phyloP scores from a whole-genome alignment of 2,329 filamentous ascomycete species.

The Ophiostoma perfectum region DNA sequence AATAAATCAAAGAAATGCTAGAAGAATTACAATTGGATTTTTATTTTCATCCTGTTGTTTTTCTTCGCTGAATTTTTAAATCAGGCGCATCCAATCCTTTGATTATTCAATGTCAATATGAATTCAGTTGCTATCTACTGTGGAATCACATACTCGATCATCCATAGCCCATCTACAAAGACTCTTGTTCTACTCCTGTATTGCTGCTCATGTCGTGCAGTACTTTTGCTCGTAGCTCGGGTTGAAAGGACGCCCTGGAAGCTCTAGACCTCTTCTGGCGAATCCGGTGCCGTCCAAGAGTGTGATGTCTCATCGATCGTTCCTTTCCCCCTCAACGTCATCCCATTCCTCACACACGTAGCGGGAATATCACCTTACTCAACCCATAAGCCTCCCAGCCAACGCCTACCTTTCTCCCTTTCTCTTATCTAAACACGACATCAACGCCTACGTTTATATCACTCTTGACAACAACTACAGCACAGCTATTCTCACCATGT shows the following conservation, averaged over 20 bases:
- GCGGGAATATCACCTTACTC: neutral
- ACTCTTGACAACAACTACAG: neutral
- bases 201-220: no score
- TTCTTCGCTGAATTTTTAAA: no score
- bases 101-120: no score
- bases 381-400: neutral
- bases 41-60: no score
- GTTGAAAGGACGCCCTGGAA: neutral
- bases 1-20: no score
- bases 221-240: neutral
- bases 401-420: neutral
- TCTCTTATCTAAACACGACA: neutral
- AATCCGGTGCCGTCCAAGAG: neutral
- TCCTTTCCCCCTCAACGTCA: neutral
- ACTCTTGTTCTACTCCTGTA: no score
- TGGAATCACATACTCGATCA: no score
- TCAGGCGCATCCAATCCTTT: no score
- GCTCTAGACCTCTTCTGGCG: neutral
- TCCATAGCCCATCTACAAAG: no score
- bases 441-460: no score
- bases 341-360: neutral
- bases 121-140: no score
- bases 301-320: neutral
- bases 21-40: no score
- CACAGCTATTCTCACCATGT: neutral